Evolutionary conservation across 495 filamentous ascomycete genomes (phyloP).

Genomic region (Letharia lupina): DNA sequence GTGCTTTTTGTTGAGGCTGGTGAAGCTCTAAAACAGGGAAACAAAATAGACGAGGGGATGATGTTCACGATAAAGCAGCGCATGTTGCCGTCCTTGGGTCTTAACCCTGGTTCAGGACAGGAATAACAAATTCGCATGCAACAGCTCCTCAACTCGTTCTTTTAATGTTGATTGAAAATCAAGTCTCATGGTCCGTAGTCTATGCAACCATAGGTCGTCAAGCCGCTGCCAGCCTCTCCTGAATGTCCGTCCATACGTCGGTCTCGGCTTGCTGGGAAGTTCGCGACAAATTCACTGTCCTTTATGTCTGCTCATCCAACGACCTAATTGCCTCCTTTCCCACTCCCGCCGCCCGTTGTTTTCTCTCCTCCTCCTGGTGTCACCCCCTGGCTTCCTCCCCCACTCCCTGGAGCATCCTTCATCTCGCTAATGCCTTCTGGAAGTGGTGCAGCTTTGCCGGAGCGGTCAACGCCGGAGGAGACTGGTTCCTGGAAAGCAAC

Average conservation of each 20-base stretch:
- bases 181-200: background rate
- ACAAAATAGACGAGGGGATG: background rate
- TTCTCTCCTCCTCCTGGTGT: conserved; percentile 36
- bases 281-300: background rate
- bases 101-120: background rate
- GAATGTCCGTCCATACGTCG: background rate
- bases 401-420: conserved; percentile 22
- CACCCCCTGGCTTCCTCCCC: conserved; percentile 20
- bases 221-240: background rate
- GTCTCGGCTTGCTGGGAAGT: background rate
- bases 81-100: background rate
- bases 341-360: conserved; percentile 31
- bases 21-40: conserved; percentile 53
- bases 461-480: conserved; percentile 33
- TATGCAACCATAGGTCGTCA: background rate
- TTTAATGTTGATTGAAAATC: background rate
- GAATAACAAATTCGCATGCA: background rate
- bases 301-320: conserved; percentile 9
- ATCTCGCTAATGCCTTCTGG: conserved; percentile 33
- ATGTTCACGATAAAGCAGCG: background rate
- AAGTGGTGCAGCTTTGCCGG: conserved; percentile 37
- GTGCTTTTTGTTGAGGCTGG: conserved; percentile 71
- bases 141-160: background rate
- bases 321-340: conserved; percentile 15
- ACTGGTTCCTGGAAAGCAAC: conserved; percentile 9